phyloP scores from a whole-genome alignment of 768 basidiomycete species.

The Cystobasidium tubakii region DNA sequence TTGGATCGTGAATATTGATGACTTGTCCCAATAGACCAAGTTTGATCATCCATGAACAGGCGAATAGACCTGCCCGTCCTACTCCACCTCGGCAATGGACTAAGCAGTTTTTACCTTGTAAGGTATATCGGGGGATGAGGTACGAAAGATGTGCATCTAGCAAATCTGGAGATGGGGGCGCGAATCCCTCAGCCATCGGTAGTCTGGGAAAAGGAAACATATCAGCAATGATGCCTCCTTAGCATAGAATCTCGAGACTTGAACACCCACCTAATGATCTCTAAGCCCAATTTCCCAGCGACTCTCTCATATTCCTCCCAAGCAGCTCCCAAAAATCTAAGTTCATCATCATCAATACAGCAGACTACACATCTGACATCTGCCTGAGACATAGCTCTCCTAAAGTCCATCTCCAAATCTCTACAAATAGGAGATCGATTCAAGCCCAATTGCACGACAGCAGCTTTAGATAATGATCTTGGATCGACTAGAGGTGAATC shows the following conservation, averaged over 20 bases:
- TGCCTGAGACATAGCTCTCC: constrained; percentile 62
- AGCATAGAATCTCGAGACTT: too few species aligned
- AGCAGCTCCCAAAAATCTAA: constrained; percentile 75
- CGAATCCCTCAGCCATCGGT: constrained; percentile 82
- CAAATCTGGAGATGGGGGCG: constrained; percentile 58
- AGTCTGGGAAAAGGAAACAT: constrained; percentile 54
- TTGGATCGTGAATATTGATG: constrained; percentile 41
- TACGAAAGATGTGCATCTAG: constrained; percentile 65
- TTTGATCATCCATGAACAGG: constrained; percentile 85
- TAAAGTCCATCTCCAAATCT: constrained; percentile 69
- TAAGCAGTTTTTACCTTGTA: constrained; percentile 65
- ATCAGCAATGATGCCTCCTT: too few species aligned
- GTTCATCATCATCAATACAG: constrained; percentile 56
- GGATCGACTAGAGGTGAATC: constrained; percentile 45
- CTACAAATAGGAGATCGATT: constrained; percentile 73
- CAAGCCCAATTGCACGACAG: constrained; percentile 58
- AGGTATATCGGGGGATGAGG: constrained; percentile 66
- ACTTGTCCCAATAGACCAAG: constrained; percentile 63
- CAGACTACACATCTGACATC: constrained; percentile 76
- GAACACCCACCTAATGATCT: constrained; percentile 59
- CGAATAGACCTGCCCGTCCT: constrained; percentile 83
- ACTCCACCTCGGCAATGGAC: constrained; percentile 93
- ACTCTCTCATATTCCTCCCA: constrained; percentile 68
- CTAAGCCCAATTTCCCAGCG: constrained; percentile 63
- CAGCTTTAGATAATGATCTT: background rate